These are phyloP conservation scores for Chytriomyces confervae DNA, from an alignment of 192 early-diverging fungal genomes.

Conservation along the genomic window DNA sequence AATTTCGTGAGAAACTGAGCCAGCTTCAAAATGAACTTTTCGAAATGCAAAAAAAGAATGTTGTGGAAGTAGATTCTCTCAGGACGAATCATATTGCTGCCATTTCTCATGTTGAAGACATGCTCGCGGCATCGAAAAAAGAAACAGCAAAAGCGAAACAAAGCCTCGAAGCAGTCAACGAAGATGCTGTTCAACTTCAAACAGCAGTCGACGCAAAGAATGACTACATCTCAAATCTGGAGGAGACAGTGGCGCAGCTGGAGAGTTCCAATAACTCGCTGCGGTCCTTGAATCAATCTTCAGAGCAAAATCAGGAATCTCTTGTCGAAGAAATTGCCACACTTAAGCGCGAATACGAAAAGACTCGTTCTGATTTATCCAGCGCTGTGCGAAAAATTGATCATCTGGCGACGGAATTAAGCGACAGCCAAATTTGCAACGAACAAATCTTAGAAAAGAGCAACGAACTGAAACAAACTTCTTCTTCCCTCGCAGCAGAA, in stretches of 20 bases:
- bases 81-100: too few species aligned
- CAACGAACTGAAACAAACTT: background rate
- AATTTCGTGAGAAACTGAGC: background rate
- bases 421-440: background rate
- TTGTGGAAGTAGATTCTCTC: too few species aligned
- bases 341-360: background rate
- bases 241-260: background rate
- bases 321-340: too few species aligned
- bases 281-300: background rate
- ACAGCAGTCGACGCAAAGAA: background rate
- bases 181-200: too few species aligned
- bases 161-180: too few species aligned
- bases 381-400: background rate
- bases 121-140: slow-evolving; percentile 3
- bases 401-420: background rate
- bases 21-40: slow-evolving; percentile 16
- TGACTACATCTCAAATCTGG: background rate
- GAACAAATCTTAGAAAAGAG: background rate
- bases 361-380: background rate
- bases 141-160: background rate
- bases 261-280: background rate
- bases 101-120: background rate
- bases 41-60: background rate
- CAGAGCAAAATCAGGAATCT: background rate
- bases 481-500: too few species aligned